Evolutionary conservation across 352 stramenopile species (phyloP).

Genomic region (Phytophthora citricola): DNA sequence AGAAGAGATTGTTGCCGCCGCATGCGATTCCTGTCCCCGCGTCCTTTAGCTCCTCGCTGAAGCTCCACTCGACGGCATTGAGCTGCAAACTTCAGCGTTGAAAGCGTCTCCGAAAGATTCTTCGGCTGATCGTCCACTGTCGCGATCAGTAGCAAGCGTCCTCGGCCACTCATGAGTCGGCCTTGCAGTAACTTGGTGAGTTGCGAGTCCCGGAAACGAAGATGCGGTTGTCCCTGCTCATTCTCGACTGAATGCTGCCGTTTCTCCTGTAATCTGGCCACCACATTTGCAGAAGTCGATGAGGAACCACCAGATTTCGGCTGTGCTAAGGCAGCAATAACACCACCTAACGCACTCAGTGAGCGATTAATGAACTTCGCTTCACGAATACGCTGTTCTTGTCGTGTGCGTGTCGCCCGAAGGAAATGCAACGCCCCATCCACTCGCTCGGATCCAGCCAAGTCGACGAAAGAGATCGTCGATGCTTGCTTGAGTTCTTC

Average conservation of each 20-base stretch:
- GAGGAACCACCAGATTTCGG: slow-evolving; percentile 14
- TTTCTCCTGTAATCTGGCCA: slow-evolving; percentile 17
- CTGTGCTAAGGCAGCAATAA: slow-evolving; percentile 65
- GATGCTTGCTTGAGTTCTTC: slow-evolving; percentile 22
- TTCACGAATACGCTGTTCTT: slow-evolving; percentile 74
- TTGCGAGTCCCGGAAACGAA: slow-evolving; percentile 75
- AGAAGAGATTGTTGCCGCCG: slow-evolving; percentile 34
- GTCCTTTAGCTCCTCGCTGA: slow-evolving; percentile 19
- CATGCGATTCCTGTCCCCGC: slow-evolving; percentile 23
- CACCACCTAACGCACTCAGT: slow-evolving; percentile 67
- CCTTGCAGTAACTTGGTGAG: slow-evolving; percentile 75
- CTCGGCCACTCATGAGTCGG: slow-evolving; percentile 49
- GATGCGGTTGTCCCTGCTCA: slow-evolving; percentile 39
- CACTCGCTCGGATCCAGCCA: slow-evolving; percentile 73
- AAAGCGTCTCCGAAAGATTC: slow-evolving; percentile 73
- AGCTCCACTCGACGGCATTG: slow-evolving; percentile 71
- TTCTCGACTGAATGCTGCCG: slow-evolving; percentile 3
- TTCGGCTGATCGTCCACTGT: slow-evolving; percentile 61
- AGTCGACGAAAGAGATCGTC: slow-evolving; percentile 74
- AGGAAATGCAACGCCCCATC: slow-evolving; percentile 62
- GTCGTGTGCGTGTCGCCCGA: slow-evolving; percentile 49
- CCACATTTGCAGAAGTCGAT: slow-evolving; percentile 1
- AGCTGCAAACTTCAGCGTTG: slow-evolving; percentile 78
- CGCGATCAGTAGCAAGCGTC: slow-evolving; percentile 64
- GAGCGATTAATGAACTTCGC: slow-evolving; percentile 86